Evolutionary conservation across 192 early-diverging fungal genomes (phyloP).

Genomic region (Coemansia sp.): DNA sequence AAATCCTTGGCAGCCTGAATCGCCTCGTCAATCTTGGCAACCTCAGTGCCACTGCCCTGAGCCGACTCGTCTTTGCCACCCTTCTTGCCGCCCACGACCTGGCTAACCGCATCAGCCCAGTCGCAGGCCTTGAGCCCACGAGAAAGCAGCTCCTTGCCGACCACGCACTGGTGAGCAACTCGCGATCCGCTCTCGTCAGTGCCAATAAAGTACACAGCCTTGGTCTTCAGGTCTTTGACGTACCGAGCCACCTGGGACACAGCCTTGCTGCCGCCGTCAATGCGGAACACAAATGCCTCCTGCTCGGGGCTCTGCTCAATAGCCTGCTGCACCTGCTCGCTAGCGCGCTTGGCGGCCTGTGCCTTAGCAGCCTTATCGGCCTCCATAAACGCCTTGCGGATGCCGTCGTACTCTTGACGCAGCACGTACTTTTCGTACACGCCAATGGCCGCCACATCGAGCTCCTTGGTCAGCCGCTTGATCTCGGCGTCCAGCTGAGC

Average conservation of each 20-base stretch:
- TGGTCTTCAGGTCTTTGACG: constrained; percentile 75
- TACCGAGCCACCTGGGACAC: constrained; percentile 73
- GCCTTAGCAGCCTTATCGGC: constrained; percentile 88
- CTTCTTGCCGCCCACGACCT: constrained; percentile 84
- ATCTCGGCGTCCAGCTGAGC: constrained; percentile 71
- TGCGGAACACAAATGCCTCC: constrained; percentile 55
- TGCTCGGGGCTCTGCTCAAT: constrained; percentile 68
- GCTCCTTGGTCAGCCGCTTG: constrained; percentile 75
- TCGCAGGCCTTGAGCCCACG: constrained; percentile 86
- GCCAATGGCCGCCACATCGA: constrained; percentile 78
- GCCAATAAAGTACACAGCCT: constrained; percentile 84
- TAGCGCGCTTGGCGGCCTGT: constrained; percentile 76
- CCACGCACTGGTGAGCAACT: constrained; percentile 80
- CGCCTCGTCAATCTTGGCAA: constrained; percentile 70
- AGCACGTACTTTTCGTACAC: constrained; percentile 72
- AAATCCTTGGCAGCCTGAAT: constrained; percentile 71
- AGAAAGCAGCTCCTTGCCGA: constrained; percentile 70
- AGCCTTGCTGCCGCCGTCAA: constrained; percentile 80
- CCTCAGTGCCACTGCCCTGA: constrained; percentile 79
- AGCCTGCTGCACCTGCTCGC: constrained; percentile 71
- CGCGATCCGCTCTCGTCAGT: constrained; percentile 66
- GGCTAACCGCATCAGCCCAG: constrained; percentile 85
- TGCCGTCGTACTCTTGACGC: constrained; percentile 66
- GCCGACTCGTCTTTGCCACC: constrained; percentile 95
- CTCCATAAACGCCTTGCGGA: constrained; percentile 85